A percentile compares a stretch with the other conserved stretches of the same genome.
Conservation (phyloP, 352 stramenopile genomes). For the Globisporangium carolinianum region DNA sequence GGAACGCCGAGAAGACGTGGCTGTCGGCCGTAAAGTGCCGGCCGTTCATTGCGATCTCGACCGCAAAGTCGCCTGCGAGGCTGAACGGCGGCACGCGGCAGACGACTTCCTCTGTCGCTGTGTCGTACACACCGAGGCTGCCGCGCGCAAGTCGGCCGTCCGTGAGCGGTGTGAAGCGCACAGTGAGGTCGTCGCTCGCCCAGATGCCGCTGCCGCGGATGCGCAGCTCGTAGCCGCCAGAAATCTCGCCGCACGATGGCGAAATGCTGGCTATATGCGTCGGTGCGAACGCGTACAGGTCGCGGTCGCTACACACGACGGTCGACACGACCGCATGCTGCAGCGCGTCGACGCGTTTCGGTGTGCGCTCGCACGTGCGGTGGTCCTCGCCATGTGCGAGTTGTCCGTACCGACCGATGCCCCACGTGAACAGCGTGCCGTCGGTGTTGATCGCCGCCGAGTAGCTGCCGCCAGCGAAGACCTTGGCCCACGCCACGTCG, state of each 20-base stretch:
- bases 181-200: conserved; percentile 65
- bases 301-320: conserved; percentile 40
- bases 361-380: conserved; percentile 21
- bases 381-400: conserved; percentile 25
- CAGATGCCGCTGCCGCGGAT: conserved; percentile 74
- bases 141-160: conserved; percentile 48
- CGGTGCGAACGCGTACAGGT: conserved; percentile 63
- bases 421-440: conserved; percentile 51
- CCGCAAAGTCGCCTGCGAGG: conserved; percentile 44
- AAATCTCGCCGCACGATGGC: conserved; percentile 45
- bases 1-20: conserved; percentile 48
- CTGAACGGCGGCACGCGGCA: conserved; percentile 66
- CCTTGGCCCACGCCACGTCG: conserved; percentile 27
- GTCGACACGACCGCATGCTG: conserved; percentile 23
- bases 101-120: conserved; percentile 33
- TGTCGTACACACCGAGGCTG: conserved; percentile 34
- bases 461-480: conserved; percentile 59
- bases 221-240: conserved; percentile 47
- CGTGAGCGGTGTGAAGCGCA: conserved; percentile 61
- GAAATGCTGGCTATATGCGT: conserved; percentile 31
- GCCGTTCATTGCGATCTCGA: conserved; percentile 77
- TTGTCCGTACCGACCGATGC: conserved; percentile 40
- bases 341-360: conserved; percentile 32
- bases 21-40: conserved; percentile 69
- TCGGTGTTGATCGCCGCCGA: conserved; percentile 36